Conservation (phyloP, 495 filamentous ascomycete species). For the Elasticomyces elasticus region DNA sequence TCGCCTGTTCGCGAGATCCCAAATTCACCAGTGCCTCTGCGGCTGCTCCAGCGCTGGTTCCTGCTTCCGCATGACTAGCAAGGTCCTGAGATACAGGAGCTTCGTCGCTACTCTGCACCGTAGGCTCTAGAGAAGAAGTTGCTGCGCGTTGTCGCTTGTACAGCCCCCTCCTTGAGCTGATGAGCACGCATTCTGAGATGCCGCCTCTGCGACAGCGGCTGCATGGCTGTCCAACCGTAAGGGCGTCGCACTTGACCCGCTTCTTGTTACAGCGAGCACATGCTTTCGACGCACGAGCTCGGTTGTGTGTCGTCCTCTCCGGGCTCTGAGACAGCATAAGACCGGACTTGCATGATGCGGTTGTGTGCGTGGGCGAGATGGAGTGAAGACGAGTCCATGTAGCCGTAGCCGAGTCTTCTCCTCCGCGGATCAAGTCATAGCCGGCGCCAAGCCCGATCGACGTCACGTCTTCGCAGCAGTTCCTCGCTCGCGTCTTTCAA, state of each 20-base stretch:
- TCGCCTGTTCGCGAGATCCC: too few relatives aligned
- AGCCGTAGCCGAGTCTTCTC: neutral
- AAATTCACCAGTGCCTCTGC: too few relatives aligned
- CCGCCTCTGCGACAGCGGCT: neutral
- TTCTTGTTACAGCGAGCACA: conserved; percentile 2
- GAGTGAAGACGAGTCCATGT: neutral
- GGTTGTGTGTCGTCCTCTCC: neutral
- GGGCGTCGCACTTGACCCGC: conserved; percentile 2
- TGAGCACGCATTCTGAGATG: neutral
- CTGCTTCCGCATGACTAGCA: too few relatives aligned
- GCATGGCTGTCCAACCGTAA: neutral
- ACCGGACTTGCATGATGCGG: neutral
- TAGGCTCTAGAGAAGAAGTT: neutral
- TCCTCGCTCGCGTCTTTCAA: neutral
- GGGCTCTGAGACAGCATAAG: neutral
- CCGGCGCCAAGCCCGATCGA: neutral
- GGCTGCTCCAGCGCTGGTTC: too few relatives aligned
- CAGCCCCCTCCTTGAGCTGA: neutral
- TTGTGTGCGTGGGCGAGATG: neutral
- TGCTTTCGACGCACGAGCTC: neutral
- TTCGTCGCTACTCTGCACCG: neutral
- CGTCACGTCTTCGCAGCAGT: neutral
- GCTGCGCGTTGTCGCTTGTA: neutral
- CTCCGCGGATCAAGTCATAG: neutral
- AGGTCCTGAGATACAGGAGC: neutral